Evolutionary conservation across 2,329 filamentous ascomycete species (phyloP).

Genomic region (Neopestalotiopsis sp.): DNA sequence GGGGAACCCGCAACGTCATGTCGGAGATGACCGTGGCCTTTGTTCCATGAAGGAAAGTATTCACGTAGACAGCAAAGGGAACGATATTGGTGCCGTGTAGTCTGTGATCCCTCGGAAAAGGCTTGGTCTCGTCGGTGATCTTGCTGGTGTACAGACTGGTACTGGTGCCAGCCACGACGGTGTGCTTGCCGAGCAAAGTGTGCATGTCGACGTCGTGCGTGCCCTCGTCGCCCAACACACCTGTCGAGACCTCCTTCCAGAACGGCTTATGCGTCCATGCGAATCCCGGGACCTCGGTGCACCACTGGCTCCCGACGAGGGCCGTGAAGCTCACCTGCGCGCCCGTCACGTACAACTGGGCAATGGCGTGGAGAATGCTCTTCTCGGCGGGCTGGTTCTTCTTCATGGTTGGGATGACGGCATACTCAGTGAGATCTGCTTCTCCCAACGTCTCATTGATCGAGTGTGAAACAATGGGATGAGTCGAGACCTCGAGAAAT

Average conservation of each 20-base stretch:
- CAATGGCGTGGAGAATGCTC: conserved; percentile 24
- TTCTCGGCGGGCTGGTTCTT: conserved; percentile 36
- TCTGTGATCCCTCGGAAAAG: conserved; percentile 45
- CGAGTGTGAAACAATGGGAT: conserved; percentile 47
- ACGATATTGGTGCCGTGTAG: conserved; percentile 48
- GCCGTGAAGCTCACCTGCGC: conserved; percentile 27
- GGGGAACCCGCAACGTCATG: conserved; percentile 40
- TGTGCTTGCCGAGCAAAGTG: conserved; percentile 38
- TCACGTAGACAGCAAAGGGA: conserved; percentile 45
- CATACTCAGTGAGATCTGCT: conserved; percentile 29
- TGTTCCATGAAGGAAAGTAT: conserved; percentile 40
- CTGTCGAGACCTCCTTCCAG: conserved; percentile 31
- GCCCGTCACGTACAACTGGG: conserved; percentile 14
- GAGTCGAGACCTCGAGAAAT: conserved; percentile 47
- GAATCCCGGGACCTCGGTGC: conserved; percentile 29
- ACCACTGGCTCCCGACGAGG: conserved; percentile 28
- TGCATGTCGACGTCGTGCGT: conserved; percentile 40
- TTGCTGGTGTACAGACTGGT: conserved; percentile 39
- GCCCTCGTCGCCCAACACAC: not conserved
- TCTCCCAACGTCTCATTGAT: conserved; percentile 42
- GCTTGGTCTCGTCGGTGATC: conserved; percentile 42
- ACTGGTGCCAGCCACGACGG: conserved; percentile 32
- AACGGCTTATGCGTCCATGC: conserved; percentile 28
- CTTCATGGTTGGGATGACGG: conserved; percentile 36
- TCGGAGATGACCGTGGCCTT: conserved; percentile 33